phyloP scores from a whole-genome alignment of 2,329 filamentous ascomycete species.

The Xylaria sp. region DNA sequence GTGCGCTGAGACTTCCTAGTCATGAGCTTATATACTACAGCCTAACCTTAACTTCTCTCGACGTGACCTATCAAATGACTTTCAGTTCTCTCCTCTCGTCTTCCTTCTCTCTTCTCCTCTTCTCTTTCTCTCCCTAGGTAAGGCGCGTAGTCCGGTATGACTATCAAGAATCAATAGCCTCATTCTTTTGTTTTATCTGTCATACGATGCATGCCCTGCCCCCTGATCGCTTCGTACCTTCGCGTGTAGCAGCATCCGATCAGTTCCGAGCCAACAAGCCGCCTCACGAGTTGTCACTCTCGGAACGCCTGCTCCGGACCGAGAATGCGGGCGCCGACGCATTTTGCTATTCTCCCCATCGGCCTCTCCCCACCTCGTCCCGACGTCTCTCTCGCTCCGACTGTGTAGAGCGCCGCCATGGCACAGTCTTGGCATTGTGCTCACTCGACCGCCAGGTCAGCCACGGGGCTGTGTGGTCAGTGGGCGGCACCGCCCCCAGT shows the following conservation, averaged over 20 bases:
- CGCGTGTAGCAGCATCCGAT: constrained; percentile 54
- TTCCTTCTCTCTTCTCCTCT: background rate
- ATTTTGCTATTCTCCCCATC: constrained; percentile 52
- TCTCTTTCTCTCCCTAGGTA: constrained; percentile 35
- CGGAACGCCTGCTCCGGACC: constrained; percentile 58
- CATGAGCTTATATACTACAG: background rate
- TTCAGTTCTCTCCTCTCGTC: constrained; percentile 17
- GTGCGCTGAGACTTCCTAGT: constrained; percentile 8
- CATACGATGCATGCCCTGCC: constrained; percentile 44
- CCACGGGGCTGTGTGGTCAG: constrained; percentile 77
- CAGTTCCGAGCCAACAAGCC: constrained; percentile 59
- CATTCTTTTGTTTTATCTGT: constrained; percentile 42
- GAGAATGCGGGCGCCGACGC: constrained; percentile 54
- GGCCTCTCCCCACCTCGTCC: constrained; percentile 43
- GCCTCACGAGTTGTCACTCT: constrained; percentile 53
- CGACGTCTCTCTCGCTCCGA: constrained; percentile 46
- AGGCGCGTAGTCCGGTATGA: constrained; percentile 31
- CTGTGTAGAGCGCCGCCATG: constrained; percentile 40
- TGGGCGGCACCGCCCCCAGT: constrained; percentile 72
- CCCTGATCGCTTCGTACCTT: constrained; percentile 63
- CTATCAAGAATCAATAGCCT: constrained; percentile 43
- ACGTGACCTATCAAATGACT: too few species aligned
- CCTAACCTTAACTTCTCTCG: background rate
- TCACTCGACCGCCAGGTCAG: constrained; percentile 64
- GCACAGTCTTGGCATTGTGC: constrained; percentile 46